Conservation (phyloP, 164 flowering plant species). For the Vitis labrusca region DNA sequence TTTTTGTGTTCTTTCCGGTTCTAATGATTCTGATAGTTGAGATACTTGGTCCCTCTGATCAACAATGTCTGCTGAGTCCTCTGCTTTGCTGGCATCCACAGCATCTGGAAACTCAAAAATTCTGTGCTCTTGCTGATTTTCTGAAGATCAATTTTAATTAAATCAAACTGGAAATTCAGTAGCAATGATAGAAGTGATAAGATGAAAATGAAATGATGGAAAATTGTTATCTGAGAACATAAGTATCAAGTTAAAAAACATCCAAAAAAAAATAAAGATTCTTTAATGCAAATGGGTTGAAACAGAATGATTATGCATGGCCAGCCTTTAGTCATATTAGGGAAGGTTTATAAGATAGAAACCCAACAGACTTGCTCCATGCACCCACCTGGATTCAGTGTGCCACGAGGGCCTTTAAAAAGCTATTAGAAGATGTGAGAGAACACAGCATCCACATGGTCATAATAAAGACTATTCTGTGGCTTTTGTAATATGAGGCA, state of each 20-base stretch:
- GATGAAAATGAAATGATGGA: neutral
- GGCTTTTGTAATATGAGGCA: neutral
- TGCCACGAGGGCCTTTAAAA: too few species aligned
- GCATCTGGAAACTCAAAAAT: conserved; percentile 13
- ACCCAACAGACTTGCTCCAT: too few species aligned
- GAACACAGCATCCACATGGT: neutral
- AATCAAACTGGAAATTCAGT: neutral
- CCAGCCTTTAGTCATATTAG: too few species aligned
- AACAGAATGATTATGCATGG: too few species aligned
- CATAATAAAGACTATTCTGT: neutral
- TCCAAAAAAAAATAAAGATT: too few species aligned
- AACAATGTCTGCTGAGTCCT: conserved; percentile 1
- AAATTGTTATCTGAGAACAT: too few species aligned
- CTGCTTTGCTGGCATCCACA: conserved; percentile 10
- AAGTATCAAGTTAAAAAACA: too few species aligned
- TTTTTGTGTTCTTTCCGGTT: conserved; percentile 35
- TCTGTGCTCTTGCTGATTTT: conserved; percentile 12
- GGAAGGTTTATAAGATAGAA: too few species aligned
- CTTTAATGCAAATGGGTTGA: too few species aligned
- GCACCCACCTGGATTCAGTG: too few species aligned
- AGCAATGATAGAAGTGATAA: neutral
- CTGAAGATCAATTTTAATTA: conserved; percentile 9
- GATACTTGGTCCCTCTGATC: conserved; percentile 24
- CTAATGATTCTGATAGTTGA: conserved; percentile 31
- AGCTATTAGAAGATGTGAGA: too few species aligned